phyloP scores from a whole-genome alignment of 805 yeast genomes.

The Scheffersomyces stipitis region DNA sequence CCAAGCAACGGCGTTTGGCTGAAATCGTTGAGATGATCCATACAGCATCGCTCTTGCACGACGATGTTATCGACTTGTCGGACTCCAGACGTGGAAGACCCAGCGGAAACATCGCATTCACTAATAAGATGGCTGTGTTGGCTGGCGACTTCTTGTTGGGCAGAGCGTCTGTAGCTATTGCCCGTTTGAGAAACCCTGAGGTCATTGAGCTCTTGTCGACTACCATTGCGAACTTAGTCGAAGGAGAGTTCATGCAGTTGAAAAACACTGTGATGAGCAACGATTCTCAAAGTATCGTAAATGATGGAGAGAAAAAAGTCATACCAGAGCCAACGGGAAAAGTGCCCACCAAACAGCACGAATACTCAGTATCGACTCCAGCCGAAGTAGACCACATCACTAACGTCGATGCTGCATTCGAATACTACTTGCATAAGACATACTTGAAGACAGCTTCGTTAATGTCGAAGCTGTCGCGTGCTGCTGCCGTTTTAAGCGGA shows the following conservation, averaged over 20 bases:
- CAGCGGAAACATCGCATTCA: conserved; percentile 89
- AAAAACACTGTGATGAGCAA: conserved; percentile 75
- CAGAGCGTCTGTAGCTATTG: conserved; percentile 93
- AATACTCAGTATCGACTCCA: conserved; percentile 47
- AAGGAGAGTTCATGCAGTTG: conserved; percentile 98
- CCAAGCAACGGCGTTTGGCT: conserved; percentile 92
- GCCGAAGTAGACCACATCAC: conserved; percentile 55
- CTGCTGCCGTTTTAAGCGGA: conserved; percentile 91
- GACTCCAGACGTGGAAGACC: conserved; percentile 90
- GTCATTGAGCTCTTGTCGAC: conserved; percentile 94
- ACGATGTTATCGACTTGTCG: conserved; percentile 91
- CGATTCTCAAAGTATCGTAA: conserved; percentile 47
- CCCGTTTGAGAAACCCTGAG: conserved; percentile 92
- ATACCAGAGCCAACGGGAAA: conserved; percentile 63
- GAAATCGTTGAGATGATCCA: conserved; percentile 99
- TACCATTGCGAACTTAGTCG: conserved; percentile 93
- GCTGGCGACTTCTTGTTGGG: conserved; percentile 97
- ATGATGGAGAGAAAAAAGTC: conserved; percentile 43
- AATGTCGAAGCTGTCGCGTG: conserved; percentile 90
- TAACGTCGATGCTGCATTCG: conserved; percentile 85
- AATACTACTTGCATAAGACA: conserved; percentile 92
- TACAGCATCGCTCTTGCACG: conserved; percentile 92
- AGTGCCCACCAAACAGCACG: conserved; percentile 60
- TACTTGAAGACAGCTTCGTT: conserved; percentile 92
- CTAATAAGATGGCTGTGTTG: conserved; percentile 94